Base-by-base conservation (phyloP, 2,329 filamentous ascomycete genomes). In the Arthrobotrys pseudoclavata region DNA sequence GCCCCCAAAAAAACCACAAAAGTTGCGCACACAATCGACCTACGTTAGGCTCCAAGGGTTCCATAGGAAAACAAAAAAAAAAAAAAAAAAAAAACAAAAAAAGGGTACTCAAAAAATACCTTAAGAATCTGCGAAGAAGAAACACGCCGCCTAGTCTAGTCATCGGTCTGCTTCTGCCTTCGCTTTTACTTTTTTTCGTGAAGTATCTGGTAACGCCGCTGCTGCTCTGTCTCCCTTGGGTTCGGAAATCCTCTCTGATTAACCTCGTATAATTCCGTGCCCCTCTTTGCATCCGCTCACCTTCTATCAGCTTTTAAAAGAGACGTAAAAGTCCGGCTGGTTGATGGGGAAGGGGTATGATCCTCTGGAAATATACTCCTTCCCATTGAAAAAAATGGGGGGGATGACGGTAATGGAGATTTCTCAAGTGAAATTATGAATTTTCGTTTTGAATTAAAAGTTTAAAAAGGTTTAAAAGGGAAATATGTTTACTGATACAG, bases 1-100 rank as follows among this genome's bases (percentile, higher is more conserved):
- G 29, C 37, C 45, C 48, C 31, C 31, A n/a, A 61, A 24, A 22
- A 26, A 29, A 45, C 31, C 42, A 34, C 53, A 61, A 34, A 61
- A 53, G 29, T 62, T 67, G 47, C 71, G 40, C 37, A 61, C 37
- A 55, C 68, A 50, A 66, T 53, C 74, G 67, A 77, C 74, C 53
- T 77, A 52, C 74, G 31, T 66, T 77, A 77, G 74, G 74, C 74
- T 77, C 74, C 74, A 77, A 68, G 74, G 74, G 74, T 77, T 77
- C 74, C 45, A 67, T 76, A 77, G 60, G 69, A 60, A 45, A 53
- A 22, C 69, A 67, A 55, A 47, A 57, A 47, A 63, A 48, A 26
- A 15, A 20, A 48, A 68, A 75, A 66, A 13, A 34, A 40, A 61
- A 64, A 66, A 34, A 22, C 12, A 34, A 66, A 42, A 53, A 66